Evolutionary conservation across 2,329 filamentous ascomycete species (phyloP), one percentile per base, ranked within the genome.

Genomic region (Colletotrichum horii): DNA sequence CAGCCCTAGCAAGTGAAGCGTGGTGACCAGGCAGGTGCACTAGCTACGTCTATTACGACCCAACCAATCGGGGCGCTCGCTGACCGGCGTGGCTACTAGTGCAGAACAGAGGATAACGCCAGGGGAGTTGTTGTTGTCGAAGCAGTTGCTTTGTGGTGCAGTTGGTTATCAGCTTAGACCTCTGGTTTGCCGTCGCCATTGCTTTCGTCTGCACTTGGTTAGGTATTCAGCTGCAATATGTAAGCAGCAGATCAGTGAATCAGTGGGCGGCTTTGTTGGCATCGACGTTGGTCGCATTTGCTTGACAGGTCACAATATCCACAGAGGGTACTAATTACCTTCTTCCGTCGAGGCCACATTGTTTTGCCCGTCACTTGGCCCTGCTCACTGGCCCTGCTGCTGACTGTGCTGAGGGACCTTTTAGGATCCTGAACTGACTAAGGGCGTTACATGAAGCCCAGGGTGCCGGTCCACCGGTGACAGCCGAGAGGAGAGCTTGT

Each of bases 401-500:
- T 1, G 36, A 38, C 36, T 38, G 36, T 38, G 2, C 36, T 0
- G 36, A 19, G 36, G 0, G 4, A 19, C 36, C 2, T 38, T 38
- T 38, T 19, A 38, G 2, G 4, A 6, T 16, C 36, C 36, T 3
- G 36, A 6, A 16, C 36, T 38, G 16, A 19, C 36, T 16, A 19
- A 38, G 4, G 36, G 2, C 16, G 36, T 19, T 1, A 9, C 36
- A 38, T 6, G 36, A 38, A 6, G 16, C 52, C 52, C 0, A 56
- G 52, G 2, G 3, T 24, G 52, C 11, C 22, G 7, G 7, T 8
- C 8, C 52, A 16, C 7, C 3, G 5, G 22, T 24, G 52, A 56
- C 8, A 16, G 22, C 52, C 22, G 52, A 56, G 19, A n/a, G 19
- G 38, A 48, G 52, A 56, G 22, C n/a, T 56, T n/a, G 12, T 55